phyloP scores from a whole-genome alignment of 176 grass and related monocot genomes.

The Hordeum marinum region DNA sequence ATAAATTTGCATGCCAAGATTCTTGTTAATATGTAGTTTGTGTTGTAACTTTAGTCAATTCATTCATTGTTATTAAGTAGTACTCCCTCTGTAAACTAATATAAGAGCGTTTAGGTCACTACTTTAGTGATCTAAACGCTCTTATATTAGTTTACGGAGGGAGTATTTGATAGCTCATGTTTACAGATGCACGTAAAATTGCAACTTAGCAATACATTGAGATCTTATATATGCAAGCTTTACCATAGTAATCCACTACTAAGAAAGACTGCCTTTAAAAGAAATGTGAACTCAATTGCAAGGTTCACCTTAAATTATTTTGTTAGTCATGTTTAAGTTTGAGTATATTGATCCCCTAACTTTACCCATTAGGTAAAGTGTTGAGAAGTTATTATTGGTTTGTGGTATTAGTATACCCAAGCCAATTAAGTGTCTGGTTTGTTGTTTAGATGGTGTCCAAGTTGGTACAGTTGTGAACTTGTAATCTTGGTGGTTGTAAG shows the following conservation, averaged over 20 bases:
- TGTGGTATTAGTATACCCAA: not conserved
- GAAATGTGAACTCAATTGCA: not conserved
- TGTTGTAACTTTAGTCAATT: not conserved
- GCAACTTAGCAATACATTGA: not conserved
- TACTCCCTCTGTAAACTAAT: too few relatives aligned
- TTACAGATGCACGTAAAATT: not conserved
- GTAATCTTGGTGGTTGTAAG: not conserved
- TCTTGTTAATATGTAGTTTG: not conserved
- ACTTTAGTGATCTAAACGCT: too few relatives aligned
- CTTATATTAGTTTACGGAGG: too few relatives aligned
- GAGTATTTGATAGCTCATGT: not conserved
- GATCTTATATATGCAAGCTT: constrained; percentile 1
- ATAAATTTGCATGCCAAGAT: constrained; percentile 16
- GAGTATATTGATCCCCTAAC: not conserved
- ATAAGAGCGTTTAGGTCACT: too few relatives aligned
- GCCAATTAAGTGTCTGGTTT: not conserved
- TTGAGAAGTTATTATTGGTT: not conserved
- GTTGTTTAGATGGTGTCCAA: not conserved
- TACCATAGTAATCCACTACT: too few relatives aligned
- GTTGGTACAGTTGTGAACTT: not conserved
- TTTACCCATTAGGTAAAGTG: not conserved
- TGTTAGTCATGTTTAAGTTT: not conserved
- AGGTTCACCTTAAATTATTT: not conserved
- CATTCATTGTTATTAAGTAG: not conserved
- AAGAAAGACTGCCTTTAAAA: too few relatives aligned